Evolutionary conservation across 2,329 filamentous ascomycete genomes (phyloP).

Genomic region (Diplodia sapinea): DNA sequence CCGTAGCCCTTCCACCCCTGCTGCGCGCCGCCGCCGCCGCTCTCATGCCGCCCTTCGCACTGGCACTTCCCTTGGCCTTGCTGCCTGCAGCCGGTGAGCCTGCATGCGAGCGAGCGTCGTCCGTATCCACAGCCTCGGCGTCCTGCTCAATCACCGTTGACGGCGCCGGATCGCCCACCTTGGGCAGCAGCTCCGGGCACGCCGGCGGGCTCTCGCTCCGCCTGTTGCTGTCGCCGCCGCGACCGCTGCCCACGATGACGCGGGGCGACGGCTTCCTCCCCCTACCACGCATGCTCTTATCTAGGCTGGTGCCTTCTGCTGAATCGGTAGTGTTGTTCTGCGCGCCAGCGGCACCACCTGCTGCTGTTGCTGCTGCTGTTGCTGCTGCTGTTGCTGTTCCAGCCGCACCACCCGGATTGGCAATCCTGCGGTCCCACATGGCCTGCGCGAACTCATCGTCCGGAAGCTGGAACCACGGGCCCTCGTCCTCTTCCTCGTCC

Average conservation of each 20-base stretch:
- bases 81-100: slow-evolving; percentile 15
- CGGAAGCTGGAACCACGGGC: slow-evolving; percentile 52
- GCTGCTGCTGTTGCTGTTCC: neutral
- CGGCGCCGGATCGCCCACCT: slow-evolving; percentile 20
- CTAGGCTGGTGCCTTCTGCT: slow-evolving; percentile 11
- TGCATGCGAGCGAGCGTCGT: slow-evolving; percentile 10
- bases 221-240: neutral
- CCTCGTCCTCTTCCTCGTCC: slow-evolving; percentile 39
- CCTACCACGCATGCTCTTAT: neutral
- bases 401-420: neutral
- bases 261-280: slow-evolving; percentile 2
- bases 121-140: neutral
- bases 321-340: no score
- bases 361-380: neutral
- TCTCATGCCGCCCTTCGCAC: slow-evolving; percentile 38
- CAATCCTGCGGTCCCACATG: slow-evolving; percentile 50
- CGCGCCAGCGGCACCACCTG: slow-evolving; percentile 23
- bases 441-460: slow-evolving; percentile 52
- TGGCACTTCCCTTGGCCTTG: slow-evolving; percentile 17
- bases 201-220: slow-evolving; percentile 28
- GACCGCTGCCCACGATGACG: neutral
- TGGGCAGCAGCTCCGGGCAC: slow-evolving; percentile 27
- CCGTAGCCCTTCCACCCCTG: slow-evolving; percentile 29
- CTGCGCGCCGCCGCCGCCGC: slow-evolving; percentile 35
- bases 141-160: neutral